Evolutionary conservation across 2,329 filamentous ascomycete species (phyloP).

Genomic region (Beauveria rudraprayagi): DNA sequence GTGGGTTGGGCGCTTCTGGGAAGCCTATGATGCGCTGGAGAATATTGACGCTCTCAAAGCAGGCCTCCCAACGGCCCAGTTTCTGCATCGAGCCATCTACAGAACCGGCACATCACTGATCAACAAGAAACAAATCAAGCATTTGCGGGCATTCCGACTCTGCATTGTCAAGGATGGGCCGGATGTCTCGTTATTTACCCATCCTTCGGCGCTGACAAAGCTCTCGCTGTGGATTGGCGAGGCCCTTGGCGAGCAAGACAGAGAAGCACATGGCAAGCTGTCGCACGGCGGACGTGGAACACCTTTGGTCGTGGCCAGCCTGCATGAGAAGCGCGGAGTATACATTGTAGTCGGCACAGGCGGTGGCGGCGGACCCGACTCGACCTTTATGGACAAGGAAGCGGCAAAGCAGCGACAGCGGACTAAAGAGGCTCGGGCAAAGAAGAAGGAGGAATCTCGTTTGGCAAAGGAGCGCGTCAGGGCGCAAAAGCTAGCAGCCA

Average conservation of each 20-base stretch:
- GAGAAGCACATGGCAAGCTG: constrained; percentile 62
- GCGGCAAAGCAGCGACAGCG: constrained; percentile 54
- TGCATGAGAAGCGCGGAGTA: constrained; percentile 79
- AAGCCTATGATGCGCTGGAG: constrained; percentile 63
- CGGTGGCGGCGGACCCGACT: constrained; percentile 70
- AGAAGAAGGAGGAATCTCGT: constrained; percentile 51
- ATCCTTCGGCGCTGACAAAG: constrained; percentile 87
- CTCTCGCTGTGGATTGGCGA: constrained; percentile 91
- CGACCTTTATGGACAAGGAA: constrained; percentile 59
- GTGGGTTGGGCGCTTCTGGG: constrained; percentile 62
- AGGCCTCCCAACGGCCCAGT: constrained; percentile 75
- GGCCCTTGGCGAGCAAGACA: constrained; percentile 82
- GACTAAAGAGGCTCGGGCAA: constrained; percentile 55
- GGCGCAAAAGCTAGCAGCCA: constrained; percentile 54
- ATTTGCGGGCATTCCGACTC: constrained; percentile 87
- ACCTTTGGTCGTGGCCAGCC: constrained; percentile 80
- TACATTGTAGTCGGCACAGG: constrained; percentile 93
- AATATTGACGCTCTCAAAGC: constrained; percentile 67
- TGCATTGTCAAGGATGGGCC: constrained; percentile 93
- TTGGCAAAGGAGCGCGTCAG: constrained; percentile 49
- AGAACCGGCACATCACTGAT: constrained; percentile 86
- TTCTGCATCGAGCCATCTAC: constrained; percentile 85
- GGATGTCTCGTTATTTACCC: constrained; percentile 83
- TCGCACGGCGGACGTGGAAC: constrained; percentile 64
- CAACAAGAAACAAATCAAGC: constrained; percentile 88